A percentile compares a stretch with the other conserved stretches of the same genome.
These are phyloP conservation scores for Diutina rugosa DNA, from an alignment of 1,139 yeast species.

Conservation along the genomic window DNA sequence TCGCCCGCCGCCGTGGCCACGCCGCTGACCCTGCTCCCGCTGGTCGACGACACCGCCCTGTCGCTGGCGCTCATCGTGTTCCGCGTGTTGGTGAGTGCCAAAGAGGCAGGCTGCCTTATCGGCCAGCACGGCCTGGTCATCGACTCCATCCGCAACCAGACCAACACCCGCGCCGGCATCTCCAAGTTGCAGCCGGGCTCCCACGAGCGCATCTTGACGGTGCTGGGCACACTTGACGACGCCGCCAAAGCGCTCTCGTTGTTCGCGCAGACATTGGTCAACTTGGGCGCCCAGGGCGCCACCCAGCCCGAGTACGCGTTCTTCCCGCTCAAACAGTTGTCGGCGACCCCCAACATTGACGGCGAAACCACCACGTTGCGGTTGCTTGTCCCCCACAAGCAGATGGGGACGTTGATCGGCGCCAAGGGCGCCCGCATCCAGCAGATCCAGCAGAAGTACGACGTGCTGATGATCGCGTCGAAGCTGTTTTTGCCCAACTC, in stretches of 20 bases:
- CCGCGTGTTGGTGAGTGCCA: slow-evolving; percentile 68
- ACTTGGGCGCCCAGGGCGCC: slow-evolving; percentile 8
- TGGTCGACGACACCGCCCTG: neutral
- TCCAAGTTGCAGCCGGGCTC: slow-evolving; percentile 74
- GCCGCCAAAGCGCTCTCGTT: slow-evolving; percentile 63
- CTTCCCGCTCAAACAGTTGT: slow-evolving; percentile 52
- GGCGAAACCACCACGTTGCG: slow-evolving; percentile 50
- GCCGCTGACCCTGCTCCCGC: neutral
- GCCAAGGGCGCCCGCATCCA: slow-evolving; percentile 75
- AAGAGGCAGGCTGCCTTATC: slow-evolving; percentile 85
- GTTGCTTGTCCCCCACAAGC: slow-evolving; percentile 70
- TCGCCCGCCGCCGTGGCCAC: neutral
- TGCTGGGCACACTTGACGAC: slow-evolving; percentile 66
- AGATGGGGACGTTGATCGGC: slow-evolving; percentile 87
- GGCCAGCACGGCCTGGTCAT: slow-evolving; percentile 81
- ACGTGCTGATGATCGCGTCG: slow-evolving; percentile 78
- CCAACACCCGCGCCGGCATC: slow-evolving; percentile 81
- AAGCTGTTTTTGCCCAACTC: slow-evolving; percentile 76
- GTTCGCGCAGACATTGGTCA: slow-evolving; percentile 52
- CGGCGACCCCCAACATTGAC: slow-evolving; percentile 35
- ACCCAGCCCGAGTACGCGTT: slow-evolving; percentile 23
- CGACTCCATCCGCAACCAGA: slow-evolving; percentile 62
- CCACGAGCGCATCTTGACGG: slow-evolving; percentile 73
- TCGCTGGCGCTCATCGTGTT: slow-evolving; percentile 5
- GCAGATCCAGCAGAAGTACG: slow-evolving; percentile 56